Conservation (phyloP, 2,329 filamentous ascomycete species). For the Beauveria sp. region DNA sequence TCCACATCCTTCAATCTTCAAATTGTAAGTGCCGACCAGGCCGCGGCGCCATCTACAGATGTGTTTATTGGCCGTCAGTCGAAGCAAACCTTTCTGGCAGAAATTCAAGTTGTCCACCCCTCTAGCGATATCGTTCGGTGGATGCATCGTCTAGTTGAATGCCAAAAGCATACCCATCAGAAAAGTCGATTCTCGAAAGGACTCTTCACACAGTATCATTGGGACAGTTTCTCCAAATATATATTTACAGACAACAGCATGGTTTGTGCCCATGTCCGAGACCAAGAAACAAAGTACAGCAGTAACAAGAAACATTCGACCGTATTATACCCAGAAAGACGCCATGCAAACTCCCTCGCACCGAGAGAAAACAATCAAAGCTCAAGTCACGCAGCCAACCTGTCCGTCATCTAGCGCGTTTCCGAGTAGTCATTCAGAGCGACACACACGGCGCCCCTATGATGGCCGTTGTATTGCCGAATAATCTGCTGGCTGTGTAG, state of each 20-base stretch:
- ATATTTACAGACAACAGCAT: background rate
- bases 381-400: background rate
- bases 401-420: conserved; percentile 30
- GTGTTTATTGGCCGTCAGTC: background rate
- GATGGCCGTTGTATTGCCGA: conserved; percentile 90
- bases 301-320: background rate
- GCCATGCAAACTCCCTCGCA: background rate
- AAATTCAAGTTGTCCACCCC: too few species aligned
- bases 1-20: too few species aligned
- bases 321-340: background rate
- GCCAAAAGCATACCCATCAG: too few species aligned
- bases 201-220: too few species aligned
- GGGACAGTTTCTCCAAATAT: too few species aligned
- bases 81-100: background rate
- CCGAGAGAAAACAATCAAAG: background rate
- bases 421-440: conserved; percentile 81
- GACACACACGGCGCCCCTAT: conserved; percentile 85
- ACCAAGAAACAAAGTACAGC: background rate
- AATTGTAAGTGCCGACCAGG: too few species aligned
- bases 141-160: too few species aligned
- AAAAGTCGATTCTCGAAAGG: background rate
- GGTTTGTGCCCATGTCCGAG: background rate
- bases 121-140: too few species aligned
- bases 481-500: conserved; percentile 81
- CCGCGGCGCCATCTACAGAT: background rate